Evolutionary conservation across 2,329 filamentous ascomycete genomes (phyloP), one percentile per base, ranked within the genome.

Genomic region (Neofusicoccum sp.): DNA sequence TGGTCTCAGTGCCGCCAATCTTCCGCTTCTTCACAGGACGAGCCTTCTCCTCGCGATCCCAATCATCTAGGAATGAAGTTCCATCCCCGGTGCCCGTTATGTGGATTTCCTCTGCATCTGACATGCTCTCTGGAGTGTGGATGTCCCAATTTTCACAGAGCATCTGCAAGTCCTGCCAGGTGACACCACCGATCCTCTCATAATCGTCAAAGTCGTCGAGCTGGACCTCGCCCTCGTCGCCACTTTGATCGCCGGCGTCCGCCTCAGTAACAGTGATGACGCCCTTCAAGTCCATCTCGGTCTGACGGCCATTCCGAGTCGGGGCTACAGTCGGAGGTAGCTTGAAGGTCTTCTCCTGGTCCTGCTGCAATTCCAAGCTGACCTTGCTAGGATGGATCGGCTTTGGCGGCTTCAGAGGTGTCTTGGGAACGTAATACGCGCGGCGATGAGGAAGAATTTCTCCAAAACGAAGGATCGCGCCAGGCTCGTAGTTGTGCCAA

Each of bases 71-170:
- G n/a, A 50, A 50, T 3, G 58, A 52, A 11, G 3, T 44, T 5
- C 63, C 65, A 22, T 70, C 67, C 37, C 69, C 70, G 14, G 71
- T 73, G 34, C 64, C 64, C 36, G 64, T 34, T 11, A 81, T 73
- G 67, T 75, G 67, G n/a, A 67, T 64, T 8, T 70, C 69, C 2
- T 31, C 39, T n/a, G 64, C 64, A 41, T 76, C 74, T 8, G 73
- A 73, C 16, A 70, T 71, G 28, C 44, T 74, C 61, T 56, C 67
- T 14, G 73, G 73, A 64, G 74, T 76, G 49, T 87, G 83, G 16
- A 87, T 77, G 62, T 91, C 88, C 90, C 92, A 98, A 73, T 97
- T 92, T 64, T 92, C 87, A 71, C 93, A 97, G 5, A 95, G 86
- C 50, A 96, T 86, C 63, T 91, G 87, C 62, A 99, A 86, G 70